Evolutionary conservation across 371 early-diverging fungal genomes (phyloP).

Genomic region (Mortierella sp.): DNA sequence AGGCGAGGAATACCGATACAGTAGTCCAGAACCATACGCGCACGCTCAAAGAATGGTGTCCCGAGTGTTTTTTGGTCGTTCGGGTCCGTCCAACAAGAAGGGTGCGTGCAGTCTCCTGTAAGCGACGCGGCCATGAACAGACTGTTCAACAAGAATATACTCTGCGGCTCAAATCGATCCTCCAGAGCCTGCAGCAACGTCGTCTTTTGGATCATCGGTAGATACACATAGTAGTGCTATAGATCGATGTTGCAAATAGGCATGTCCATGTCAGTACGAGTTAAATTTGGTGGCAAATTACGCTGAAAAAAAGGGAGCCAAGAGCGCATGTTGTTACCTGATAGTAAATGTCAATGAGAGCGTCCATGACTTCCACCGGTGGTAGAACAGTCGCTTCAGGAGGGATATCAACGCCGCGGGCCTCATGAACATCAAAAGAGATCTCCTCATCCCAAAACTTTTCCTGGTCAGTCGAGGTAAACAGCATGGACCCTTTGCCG

Average conservation of each 20-base stretch:
- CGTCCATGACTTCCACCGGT: conserved; percentile 48
- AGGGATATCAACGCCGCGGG: conserved; percentile 33
- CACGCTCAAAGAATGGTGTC: conserved; percentile 53
- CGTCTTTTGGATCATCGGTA: conserved; percentile 55
- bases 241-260: background rate
- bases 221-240: conserved; percentile 41
- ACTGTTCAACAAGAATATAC: conserved; percentile 51
- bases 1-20: conserved; percentile 53
- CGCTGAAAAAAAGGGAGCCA: background rate
- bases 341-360: conserved; percentile 53
- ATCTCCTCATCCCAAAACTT: conserved; percentile 58
- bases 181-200: conserved; percentile 46
- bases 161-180: conserved; percentile 49
- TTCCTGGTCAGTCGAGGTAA: conserved; percentile 52
- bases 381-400: conserved; percentile 44
- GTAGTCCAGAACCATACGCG: conserved; percentile 52
- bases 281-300: background rate
- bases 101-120: conserved; percentile 44
- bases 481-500: conserved; percentile 57
- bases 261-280: background rate
- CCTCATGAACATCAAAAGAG: conserved; percentile 50
- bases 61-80: conserved; percentile 42
- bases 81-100: conserved; percentile 29
- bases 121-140: conserved; percentile 48
- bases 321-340: conserved; percentile 16